Percentiles rank a stretch among this genome's conserved stretches.
Conservation (phyloP, 345 rosid genomes). For the Kernera saxatilis region DNA sequence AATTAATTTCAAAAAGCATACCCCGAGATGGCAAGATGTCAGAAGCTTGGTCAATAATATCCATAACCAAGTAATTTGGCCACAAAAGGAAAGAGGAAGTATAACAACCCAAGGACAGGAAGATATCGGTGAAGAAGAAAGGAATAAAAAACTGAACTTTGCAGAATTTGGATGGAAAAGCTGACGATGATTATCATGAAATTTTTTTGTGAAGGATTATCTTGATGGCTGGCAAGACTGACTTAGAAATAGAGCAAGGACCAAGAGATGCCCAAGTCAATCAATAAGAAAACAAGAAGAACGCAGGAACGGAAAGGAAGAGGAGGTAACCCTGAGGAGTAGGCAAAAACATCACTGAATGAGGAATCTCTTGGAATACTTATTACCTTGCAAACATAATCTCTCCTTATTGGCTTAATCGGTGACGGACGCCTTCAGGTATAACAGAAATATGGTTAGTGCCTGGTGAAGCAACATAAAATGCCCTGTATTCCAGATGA, state of each 20-base stretch:
- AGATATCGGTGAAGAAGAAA: neutral
- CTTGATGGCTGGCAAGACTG: neutral
- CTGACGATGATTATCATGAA: neutral
- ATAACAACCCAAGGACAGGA: neutral
- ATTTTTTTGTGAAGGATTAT: neutral
- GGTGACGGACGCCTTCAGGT: constrained; percentile 98
- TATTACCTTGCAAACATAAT: constrained; percentile 98
- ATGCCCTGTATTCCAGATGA: constrained; percentile 64
- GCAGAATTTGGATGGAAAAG: neutral
- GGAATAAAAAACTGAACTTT: constrained; percentile 10
- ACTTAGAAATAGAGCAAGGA: neutral
- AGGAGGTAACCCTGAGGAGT: constrained; percentile 28
- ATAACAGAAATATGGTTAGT: constrained; percentile 89
- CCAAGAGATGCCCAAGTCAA: constrained; percentile 15
- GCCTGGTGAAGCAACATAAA: constrained; percentile 45
- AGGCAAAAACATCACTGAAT: constrained; percentile 37
- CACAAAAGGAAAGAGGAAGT: neutral
- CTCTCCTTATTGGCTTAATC: constrained; percentile 87
- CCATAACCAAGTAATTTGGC: neutral
- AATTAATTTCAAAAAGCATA: neutral
- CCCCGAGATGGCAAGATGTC: neutral
- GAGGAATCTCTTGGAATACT: constrained; percentile 47
- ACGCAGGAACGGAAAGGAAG: constrained; percentile 20
- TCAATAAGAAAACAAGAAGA: constrained; percentile 10
- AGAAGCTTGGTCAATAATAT: neutral